Evolutionary conservation across 164 flowering plant species (phyloP), one percentile per base, ranked within the genome.

Genomic region (Litsea cubeba): DNA sequence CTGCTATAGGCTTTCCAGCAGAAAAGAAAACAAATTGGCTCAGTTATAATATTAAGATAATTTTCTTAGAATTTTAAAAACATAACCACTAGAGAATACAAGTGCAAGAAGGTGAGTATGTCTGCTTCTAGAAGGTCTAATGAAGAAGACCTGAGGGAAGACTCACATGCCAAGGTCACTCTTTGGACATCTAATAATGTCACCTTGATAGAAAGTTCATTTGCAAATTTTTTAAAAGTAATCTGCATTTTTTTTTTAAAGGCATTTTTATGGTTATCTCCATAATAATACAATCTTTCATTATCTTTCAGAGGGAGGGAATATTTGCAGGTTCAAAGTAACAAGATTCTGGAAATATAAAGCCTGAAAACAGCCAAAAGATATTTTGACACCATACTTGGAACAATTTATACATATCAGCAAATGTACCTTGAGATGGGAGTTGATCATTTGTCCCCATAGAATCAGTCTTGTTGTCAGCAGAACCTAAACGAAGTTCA

Each of bases 401-500:
- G 18, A 51, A 12, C 58, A 51, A 12, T 17, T 51, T 51, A 51
- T 62, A 20, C 22, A 65, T 8, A 65, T 23, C 28, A 23, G 22
- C 32, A 70, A 1, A 62, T 15, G 32, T 69, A 73, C 76, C 72
- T 73, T 62, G 72, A 28, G 64, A 50, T 63, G 35, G 35, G 35
- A 68, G 49, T 20, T 64, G 72, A 62, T n/a, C 24, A 62, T 46
- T 58, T 54, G 65, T 57, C 35, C 80, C 86, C 14, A 40, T 30
- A 35, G 75, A 68, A 74, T 73, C 77, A 50, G 69, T 35, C 65
- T 83, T 80, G 50, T 71, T 81, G 22, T 10, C 71, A 70, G 67
- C 70, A 68, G 87, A 72, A 35, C 84, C 87, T 51, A 84, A 67
- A 54, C 76, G 65, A 69, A 85, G 85, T 73, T 87, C 88, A 63